A percentile compares a stretch with the other conserved stretches of the same genome.
Evolutionary conservation across 2,329 filamentous ascomycete species (phyloP).

Genomic region (Fonsecaea monophora): DNA sequence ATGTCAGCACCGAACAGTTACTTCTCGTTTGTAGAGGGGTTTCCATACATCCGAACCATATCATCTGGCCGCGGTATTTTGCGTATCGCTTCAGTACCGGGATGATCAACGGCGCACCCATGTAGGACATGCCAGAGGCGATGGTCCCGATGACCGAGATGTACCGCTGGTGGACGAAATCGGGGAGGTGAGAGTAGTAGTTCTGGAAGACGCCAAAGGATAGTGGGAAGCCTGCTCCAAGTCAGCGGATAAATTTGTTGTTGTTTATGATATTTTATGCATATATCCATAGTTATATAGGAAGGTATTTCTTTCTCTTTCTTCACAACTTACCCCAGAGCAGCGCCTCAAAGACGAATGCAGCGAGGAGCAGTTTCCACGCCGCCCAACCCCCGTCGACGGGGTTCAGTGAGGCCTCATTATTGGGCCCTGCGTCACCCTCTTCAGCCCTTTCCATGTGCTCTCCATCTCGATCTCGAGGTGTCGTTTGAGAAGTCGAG

Average conservation of each 20-base stretch:
- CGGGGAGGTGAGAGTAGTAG: constrained; percentile 43
- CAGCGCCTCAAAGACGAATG: constrained; percentile 38
- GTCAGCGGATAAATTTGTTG: not conserved
- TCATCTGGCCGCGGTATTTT: constrained; percentile 46
- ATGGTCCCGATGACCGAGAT: constrained; percentile 46
- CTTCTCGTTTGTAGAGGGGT: not conserved
- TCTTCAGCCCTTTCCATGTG: not conserved
- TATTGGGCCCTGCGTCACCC: not conserved
- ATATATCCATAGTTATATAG: too few relatives aligned
- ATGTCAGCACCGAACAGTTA: constrained; percentile 1
- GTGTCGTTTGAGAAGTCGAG: not conserved
- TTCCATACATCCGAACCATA: constrained; percentile 46
- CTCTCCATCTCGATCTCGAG: not conserved
- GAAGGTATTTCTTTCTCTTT: not conserved
- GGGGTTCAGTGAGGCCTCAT: constrained; percentile 14
- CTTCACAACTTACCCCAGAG: constrained; percentile 32
- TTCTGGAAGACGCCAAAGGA: constrained; percentile 46
- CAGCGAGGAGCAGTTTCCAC: constrained; percentile 35
- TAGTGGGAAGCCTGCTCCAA: constrained; percentile 38
- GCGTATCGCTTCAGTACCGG: constrained; percentile 46
- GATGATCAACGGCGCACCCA: constrained; percentile 41
- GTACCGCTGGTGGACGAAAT: constrained; percentile 40
- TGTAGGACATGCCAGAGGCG: constrained; percentile 39
- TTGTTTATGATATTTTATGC: too few relatives aligned
- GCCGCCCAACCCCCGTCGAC: constrained; percentile 35